phyloP scores from a whole-genome alignment of 1,284 basidiomycete genomes.

The Sphaerobolus stellatus region DNA sequence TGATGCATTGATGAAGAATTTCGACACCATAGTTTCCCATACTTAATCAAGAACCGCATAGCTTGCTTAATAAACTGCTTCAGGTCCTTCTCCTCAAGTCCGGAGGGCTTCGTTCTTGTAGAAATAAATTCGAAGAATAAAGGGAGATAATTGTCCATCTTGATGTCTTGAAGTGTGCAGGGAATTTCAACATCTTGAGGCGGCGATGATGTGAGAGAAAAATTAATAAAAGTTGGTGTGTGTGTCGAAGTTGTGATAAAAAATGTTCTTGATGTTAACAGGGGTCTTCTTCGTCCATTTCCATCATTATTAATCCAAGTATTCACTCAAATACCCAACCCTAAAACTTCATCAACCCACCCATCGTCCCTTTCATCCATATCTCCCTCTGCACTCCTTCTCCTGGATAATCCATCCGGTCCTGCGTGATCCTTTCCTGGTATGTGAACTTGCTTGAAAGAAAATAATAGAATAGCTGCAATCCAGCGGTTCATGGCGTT shows the following conservation, averaged over 20 bases:
- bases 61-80: not conserved
- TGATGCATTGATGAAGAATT: not conserved
- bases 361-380: not conserved
- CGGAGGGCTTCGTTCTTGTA: not conserved
- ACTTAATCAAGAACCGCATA: not conserved
- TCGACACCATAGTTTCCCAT: not conserved
- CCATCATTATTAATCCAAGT: too few species aligned
- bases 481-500: conserved; percentile 17
- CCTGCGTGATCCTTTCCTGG: conserved; percentile 24
- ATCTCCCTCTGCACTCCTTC: not conserved
- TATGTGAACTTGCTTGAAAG: conserved; percentile 38
- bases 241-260: not conserved
- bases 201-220: not conserved
- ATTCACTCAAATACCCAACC: not conserved
- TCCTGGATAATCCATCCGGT: conserved; percentile 33
- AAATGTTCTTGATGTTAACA: not conserved
- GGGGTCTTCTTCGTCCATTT: not conserved
- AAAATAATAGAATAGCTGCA: conserved; percentile 26
- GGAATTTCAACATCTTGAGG: not conserved
- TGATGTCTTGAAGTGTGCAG: not conserved
- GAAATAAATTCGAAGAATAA: not conserved
- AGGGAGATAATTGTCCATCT: not conserved
- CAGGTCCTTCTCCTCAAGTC: not conserved
- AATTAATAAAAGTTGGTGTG: not conserved
- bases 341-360: not conserved